These are phyloP conservation scores for Phaeotremella fagi DNA, from an alignment of 768 basidiomycete genomes.

Conservation along the genomic window DNA sequence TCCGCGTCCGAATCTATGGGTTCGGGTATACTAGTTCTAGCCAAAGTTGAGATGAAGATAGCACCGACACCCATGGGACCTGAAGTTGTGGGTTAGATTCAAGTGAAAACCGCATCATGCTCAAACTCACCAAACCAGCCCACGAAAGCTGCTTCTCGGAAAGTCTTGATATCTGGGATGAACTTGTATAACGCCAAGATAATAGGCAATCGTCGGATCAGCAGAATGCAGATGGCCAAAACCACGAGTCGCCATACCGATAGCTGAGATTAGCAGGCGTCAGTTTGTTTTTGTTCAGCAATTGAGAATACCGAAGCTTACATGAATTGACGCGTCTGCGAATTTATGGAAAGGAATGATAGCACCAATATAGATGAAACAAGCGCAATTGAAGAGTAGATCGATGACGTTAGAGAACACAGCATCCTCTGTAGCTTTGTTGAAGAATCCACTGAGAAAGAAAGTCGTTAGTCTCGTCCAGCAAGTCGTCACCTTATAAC, in stretches of 20 bases:
- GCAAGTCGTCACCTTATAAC: slow-evolving; percentile 62
- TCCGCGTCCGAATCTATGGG: slow-evolving; percentile 50
- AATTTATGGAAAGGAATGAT: slow-evolving; percentile 93
- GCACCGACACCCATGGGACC: slow-evolving; percentile 89
- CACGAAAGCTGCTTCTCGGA: slow-evolving; percentile 86
- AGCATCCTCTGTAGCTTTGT: slow-evolving; percentile 81
- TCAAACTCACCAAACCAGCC: slow-evolving; percentile 94
- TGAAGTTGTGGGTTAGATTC: slow-evolving; percentile 6
- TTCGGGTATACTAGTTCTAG: slow-evolving; percentile 42
- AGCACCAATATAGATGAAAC: slow-evolving; percentile 92
- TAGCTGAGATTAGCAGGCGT: slow-evolving; percentile 50
- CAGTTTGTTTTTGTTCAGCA: neutral
- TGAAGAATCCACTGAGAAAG: slow-evolving; percentile 48
- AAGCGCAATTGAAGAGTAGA: slow-evolving; percentile 85
- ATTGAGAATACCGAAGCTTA: slow-evolving; percentile 15
- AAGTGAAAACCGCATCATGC: slow-evolving; percentile 53
- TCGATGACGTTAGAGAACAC: slow-evolving; percentile 93
- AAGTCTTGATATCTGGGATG: slow-evolving; percentile 94
- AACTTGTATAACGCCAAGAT: slow-evolving; percentile 80
- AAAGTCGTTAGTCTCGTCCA: neutral
- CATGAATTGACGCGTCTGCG: slow-evolving; percentile 58
- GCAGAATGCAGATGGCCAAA: slow-evolving; percentile 72
- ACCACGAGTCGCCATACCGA: slow-evolving; percentile 79
- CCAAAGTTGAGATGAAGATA: slow-evolving; percentile 68
- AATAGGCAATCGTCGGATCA: slow-evolving; percentile 75